Conservation (phyloP, 345 rosid species). For the Dipteronia sinensis region DNA sequence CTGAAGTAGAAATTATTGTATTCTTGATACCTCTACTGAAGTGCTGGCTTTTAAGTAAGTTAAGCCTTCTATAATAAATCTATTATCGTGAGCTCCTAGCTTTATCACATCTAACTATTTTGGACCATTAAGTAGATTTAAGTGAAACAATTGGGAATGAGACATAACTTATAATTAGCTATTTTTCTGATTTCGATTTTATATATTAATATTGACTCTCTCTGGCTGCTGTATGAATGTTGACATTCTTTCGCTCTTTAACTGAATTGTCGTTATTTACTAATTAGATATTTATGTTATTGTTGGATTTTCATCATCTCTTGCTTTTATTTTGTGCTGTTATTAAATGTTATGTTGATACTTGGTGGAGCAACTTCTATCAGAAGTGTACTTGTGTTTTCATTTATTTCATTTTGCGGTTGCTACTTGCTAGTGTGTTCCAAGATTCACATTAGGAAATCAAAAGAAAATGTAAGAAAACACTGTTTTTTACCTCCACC, state of each 20-base stretch:
- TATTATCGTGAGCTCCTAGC: background rate
- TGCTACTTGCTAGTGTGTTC: background rate
- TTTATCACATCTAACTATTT: background rate
- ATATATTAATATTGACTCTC: background rate
- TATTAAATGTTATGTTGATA: background rate
- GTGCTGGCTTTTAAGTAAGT: background rate
- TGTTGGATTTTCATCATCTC: background rate
- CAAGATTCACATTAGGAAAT: slow-evolving; percentile 1
- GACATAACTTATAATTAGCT: background rate
- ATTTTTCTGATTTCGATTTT: slow-evolving; percentile 2
- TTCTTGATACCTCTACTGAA: background rate
- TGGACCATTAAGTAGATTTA: background rate
- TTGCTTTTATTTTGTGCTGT: background rate
- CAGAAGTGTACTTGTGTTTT: background rate
- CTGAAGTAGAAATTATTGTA: background rate
- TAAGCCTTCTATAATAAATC: background rate
- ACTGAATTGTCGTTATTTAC: background rate
- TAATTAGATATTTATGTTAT: background rate
- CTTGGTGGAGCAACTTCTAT: background rate
- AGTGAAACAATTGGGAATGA: background rate
- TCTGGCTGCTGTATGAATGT: background rate
- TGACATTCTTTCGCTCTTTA: background rate
- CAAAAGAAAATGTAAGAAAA: slow-evolving; percentile 7
- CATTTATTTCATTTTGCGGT: background rate
- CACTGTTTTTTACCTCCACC: slow-evolving; percentile 52